Evolutionary conservation across 805 yeast genomes (phyloP), one percentile per base, ranked within the genome.

Genomic region (Pichia manshurica): DNA sequence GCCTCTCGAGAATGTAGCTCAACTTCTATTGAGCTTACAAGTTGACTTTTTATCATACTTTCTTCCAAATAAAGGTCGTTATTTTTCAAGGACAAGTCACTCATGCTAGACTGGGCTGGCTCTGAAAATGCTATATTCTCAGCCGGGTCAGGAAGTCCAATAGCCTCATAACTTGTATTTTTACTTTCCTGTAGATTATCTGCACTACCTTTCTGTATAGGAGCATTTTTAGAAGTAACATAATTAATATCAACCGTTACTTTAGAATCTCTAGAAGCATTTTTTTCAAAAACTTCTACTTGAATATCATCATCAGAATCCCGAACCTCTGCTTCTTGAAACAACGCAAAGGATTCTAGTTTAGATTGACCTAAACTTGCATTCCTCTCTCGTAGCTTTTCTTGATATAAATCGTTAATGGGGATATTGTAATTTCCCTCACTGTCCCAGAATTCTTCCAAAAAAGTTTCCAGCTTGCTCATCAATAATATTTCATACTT

Each of bases 401-500:
- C 43, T 16, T 40, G 42, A 4, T 42, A 35, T 10, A 23, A 16
- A 6, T 37, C 31, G 37, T 51, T 40, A 10, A 53, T 13, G 12
- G 56, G 54, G 3, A 53, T 48, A 16, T 19, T 34, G 19, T 47
- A 44, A 21, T n/a, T 39, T 10, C 52, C 56, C 21, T 47, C 29
- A 23, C 48, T 51, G 37, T 42, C 48, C 55, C 76, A 87, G 48
- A 75, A 72, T 1, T 62, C 60, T 0, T 59, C 56, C 16, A 90
- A 56, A n/a, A 69, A 62, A n/a, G 70, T 75, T 45, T 78, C 70
- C 5, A 91, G 53, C 1, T 66, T 65, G 31, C 81, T 84, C 4
- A 84, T 54, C 1, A 90, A 60, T n/a, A 67, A 61, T 3, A 64
- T 61, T 62, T 90, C 97, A 28, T 45, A 37, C 38, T 31, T 47